phyloP scores from a whole-genome alignment of 108 stramenopile genomes.

The Seminavis robusta region DNA sequence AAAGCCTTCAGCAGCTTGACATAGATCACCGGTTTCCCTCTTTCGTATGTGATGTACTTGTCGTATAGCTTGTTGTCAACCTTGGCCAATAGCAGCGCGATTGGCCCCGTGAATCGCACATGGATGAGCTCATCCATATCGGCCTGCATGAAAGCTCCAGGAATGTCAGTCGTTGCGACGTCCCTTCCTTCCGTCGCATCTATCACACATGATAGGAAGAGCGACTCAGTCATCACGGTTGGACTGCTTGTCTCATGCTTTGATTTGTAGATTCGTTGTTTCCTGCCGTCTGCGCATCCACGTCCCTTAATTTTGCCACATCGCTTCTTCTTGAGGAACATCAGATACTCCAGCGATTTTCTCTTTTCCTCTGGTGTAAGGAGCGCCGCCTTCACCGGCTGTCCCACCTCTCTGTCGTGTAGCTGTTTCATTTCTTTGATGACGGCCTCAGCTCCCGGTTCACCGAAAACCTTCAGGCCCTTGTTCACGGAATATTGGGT shows the following conservation, averaged over 20 bases:
- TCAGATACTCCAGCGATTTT: constrained; percentile 16
- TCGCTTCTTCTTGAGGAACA: constrained; percentile 13
- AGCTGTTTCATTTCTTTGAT: constrained; percentile 40
- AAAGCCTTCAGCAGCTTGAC: constrained; percentile 39
- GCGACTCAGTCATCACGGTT: constrained; percentile 12
- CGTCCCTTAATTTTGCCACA: constrained; percentile 15
- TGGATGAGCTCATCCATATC: constrained; percentile 6
- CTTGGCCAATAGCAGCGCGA: not conserved
- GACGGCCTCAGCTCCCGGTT: constrained; percentile 19
- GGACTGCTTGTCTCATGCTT: constrained; percentile 23
- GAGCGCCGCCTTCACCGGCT: too few species aligned
- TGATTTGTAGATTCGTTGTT: not conserved
- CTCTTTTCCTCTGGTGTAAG: constrained; percentile 10
- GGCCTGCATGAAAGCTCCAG: constrained; percentile 42
- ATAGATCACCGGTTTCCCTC: constrained; percentile 26
- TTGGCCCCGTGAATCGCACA: constrained; percentile 4
- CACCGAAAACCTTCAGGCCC: constrained; percentile 11
- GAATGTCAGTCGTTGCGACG: constrained; percentile 34
- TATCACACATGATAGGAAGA: constrained; percentile 10
- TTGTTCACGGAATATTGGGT: not conserved
- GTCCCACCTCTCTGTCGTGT: constrained; percentile 21
- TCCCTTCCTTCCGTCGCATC: constrained; percentile 34
- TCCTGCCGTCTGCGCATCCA: constrained; percentile 12
- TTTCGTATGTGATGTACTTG: constrained; percentile 6
- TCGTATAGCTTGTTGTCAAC: not conserved